phyloP scores from a whole-genome alignment of 139 green algal species.

The Tetratostichococcus sp. region DNA sequence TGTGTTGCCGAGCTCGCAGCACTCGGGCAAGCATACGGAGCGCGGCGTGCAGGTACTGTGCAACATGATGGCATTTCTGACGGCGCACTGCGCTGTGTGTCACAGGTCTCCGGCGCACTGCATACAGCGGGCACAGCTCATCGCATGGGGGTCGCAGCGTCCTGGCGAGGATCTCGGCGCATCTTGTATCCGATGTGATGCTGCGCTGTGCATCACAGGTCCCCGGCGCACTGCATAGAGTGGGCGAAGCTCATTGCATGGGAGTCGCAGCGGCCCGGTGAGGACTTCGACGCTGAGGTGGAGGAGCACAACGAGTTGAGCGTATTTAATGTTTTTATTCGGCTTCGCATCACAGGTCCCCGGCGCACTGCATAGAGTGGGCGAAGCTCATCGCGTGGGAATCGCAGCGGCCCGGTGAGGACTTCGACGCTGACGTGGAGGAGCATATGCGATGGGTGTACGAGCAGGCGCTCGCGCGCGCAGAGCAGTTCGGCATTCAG shows the following conservation, averaged over 20 bases:
- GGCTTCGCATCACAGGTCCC: slow-evolving; percentile 62
- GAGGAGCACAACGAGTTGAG: slow-evolving; percentile 96
- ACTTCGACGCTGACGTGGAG: slow-evolving; percentile 92
- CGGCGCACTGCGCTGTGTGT: too few species aligned
- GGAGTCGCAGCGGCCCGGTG: slow-evolving; percentile 63
- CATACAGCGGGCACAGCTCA: slow-evolving; percentile 97
- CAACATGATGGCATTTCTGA: too few species aligned
- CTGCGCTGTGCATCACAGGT: slow-evolving; percentile 37
- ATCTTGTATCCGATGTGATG: too few species aligned
- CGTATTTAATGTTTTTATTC: too few species aligned
- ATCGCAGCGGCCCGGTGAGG: slow-evolving; percentile 63
- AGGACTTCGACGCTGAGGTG: slow-evolving; percentile 92
- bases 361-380: slow-evolving; percentile 99
- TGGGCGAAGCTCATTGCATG: slow-evolving; percentile 96
- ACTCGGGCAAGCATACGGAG: too few species aligned
- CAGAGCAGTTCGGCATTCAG: slow-evolving; percentile 83
- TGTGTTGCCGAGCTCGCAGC: too few species aligned
- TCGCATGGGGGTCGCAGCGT: slow-evolving; percentile 83
- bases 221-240: slow-evolving; percentile 96
- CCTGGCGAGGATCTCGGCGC: slow-evolving; percentile 84
- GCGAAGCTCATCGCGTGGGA: slow-evolving; percentile 94
- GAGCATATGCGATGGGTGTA: slow-evolving; percentile 97
- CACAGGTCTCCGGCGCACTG: slow-evolving; percentile 96
- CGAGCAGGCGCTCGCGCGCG: slow-evolving; percentile 65
- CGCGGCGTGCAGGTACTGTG: too few species aligned